Conservation (phyloP, 192 early-diverging fungal genomes). For the Podochytrium sp. region DNA sequence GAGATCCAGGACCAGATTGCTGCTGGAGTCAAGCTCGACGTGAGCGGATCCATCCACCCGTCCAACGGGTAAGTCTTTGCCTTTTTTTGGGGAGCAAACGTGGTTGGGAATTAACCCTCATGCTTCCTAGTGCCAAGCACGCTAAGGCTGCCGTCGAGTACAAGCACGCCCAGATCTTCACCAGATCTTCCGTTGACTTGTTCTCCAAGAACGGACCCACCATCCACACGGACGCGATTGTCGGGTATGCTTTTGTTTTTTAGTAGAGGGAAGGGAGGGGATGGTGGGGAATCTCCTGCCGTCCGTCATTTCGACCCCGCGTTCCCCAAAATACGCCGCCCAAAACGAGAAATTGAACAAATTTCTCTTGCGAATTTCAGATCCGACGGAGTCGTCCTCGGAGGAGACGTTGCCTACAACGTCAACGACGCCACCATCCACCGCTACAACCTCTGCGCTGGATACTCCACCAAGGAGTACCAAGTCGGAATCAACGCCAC, state of each 20-base stretch:
- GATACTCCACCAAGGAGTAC: conserved; percentile 89
- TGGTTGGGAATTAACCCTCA: neutral
- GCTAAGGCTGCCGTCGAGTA: conserved; percentile 56
- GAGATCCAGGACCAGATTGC: conserved; percentile 94
- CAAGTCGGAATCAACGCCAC: conserved; percentile 84
- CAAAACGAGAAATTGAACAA: neutral
- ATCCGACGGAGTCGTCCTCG: conserved; percentile 82
- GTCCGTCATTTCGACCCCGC: neutral
- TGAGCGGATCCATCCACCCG: conserved; percentile 83
- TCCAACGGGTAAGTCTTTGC: conserved; percentile 61
- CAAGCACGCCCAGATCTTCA: conserved; percentile 95
- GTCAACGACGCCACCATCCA: conserved; percentile 84
- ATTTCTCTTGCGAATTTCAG: conserved; percentile 5
- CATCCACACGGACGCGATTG: conserved; percentile 84
- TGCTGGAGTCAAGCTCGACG: conserved; percentile 95
- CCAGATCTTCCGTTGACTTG: conserved; percentile 86
- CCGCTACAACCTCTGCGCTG: conserved; percentile 88
- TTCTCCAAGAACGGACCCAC: conserved; percentile 85
- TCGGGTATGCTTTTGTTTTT: conserved; percentile 52
- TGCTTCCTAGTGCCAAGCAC: conserved; percentile 23
- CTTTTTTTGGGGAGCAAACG: neutral
- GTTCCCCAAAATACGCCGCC: neutral
- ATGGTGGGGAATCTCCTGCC: neutral
- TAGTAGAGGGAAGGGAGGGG: neutral
- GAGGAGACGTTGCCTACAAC: conserved; percentile 95